phyloP scores from a whole-genome alignment of 108 stramenopile species.

The Cyclotella sp. region DNA sequence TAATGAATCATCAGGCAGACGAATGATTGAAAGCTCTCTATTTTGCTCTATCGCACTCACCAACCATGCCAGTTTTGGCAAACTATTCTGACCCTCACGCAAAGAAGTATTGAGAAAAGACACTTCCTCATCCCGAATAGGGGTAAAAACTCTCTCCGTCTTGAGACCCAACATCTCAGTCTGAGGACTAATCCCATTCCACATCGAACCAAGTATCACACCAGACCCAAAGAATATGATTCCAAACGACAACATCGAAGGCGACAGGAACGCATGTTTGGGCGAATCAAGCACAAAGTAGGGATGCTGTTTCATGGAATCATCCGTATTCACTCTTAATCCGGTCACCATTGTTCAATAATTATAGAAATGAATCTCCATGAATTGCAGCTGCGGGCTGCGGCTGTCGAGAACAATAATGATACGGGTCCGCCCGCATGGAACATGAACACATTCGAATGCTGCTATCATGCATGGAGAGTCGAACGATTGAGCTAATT shows the following conservation, averaged over 20 bases:
- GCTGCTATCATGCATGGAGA: too few species aligned
- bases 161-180: not conserved
- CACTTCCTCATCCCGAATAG: not conserved
- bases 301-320: not conserved
- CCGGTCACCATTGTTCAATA: not conserved
- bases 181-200: not conserved
- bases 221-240: slow-evolving; percentile 9
- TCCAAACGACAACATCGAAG: not conserved
- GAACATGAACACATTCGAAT: too few species aligned
- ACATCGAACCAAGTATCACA: not conserved
- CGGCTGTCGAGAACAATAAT: too few species aligned
- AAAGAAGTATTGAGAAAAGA: not conserved
- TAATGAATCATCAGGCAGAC: slow-evolving; percentile 23
- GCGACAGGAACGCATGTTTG: not conserved
- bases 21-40: slow-evolving; percentile 5
- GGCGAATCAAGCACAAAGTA: not conserved
- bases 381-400: too few species aligned
- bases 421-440: too few species aligned
- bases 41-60: not conserved
- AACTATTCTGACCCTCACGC: not conserved
- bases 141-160: not conserved
- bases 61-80: slow-evolving; percentile 9
- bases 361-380: too few species aligned
- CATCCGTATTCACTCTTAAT: not conserved
- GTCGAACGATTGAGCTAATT: too few species aligned